These are phyloP conservation scores for Aureobasidium sp. DNA, from an alignment of 2,329 filamentous ascomycete genomes.

Conservation along the genomic window DNA sequence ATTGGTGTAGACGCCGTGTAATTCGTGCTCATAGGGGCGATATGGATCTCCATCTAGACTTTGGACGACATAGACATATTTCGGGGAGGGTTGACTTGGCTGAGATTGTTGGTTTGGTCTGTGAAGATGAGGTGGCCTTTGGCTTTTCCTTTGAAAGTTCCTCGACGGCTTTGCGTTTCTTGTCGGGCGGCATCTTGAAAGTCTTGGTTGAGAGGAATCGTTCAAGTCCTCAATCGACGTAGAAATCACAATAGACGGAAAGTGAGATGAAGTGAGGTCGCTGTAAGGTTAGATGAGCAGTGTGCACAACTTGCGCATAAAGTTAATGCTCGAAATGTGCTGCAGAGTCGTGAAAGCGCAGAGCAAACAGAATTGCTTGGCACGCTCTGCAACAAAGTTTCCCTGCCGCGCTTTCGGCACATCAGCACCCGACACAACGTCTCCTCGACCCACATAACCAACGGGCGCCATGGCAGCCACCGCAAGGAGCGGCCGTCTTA, in stretches of 20 bases:
- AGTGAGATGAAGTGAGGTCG: background rate
- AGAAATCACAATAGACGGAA: too few species aligned
- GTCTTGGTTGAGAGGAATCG: too few species aligned
- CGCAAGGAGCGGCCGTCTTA: background rate
- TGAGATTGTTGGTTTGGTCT: background rate
- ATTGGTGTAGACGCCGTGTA: background rate
- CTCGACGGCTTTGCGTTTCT: background rate
- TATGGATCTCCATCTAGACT: background rate
- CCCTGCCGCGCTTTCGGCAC: background rate
- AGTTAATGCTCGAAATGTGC: background rate
- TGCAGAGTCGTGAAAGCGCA: background rate
- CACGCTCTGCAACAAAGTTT: background rate
- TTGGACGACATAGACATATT: background rate
- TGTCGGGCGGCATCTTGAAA: background rate
- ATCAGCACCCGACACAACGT: background rate
- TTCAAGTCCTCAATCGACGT: too few species aligned
- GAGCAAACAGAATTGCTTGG: background rate
- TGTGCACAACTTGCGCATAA: background rate
- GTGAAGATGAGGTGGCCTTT: background rate
- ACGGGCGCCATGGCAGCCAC: background rate
- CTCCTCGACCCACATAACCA: background rate
- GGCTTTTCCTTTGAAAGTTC: background rate
- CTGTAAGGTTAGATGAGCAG: background rate
- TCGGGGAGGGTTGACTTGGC: background rate
- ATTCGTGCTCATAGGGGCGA: background rate